Evolutionary conservation across 768 basidiomycete species (phyloP), one percentile per base, ranked within the genome.

Genomic region (Lepiota venenata): DNA sequence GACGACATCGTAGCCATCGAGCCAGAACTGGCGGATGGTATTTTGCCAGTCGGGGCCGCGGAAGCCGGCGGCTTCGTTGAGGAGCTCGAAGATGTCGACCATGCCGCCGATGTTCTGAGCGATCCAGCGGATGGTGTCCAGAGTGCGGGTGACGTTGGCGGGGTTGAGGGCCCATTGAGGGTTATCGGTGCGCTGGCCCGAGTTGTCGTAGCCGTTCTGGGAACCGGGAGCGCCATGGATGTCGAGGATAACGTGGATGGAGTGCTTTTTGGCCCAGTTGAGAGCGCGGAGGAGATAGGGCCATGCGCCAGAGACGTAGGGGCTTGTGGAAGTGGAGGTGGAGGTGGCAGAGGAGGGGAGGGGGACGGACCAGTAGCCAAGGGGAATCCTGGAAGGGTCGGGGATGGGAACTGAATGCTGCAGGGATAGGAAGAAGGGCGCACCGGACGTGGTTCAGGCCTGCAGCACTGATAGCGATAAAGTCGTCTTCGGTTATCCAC

Each of bases 331-430:
- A 2, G 76, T 75, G 15, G 73, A 72, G 4, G 63, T 70, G 46
- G 75, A 74, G 5, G 83, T 84, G 57, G 81, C 77, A 12, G 75
- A 66, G 29, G 81, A 71, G 3, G 79, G 79, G 32, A 85, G 67
- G 0, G 87, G 87, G n/a, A 88, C 78, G n/a, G 85, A 85, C 87
- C 87, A 90, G 64, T 84, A 90, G 8, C 86, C 87, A 5, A 88
- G 56, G 4, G 87, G 87, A 61, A 90, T 84, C 27, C 87, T 87
- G 55, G 20, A 21, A 39, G 27, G 37, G 22, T 4, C 22, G 18
- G 11, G n/a, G 22, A 16, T 21, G 12, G 32, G 46, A 38, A 12
- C 21, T 18, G 15, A 41, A 32, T 32, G 6, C 8, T 32, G 32
- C 32, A 32, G 32, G 32, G 32, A 32, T 37, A n/a, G 40, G n/a